These are phyloP conservation scores for Dothideomycetidae sp. DNA, from an alignment of 2,329 filamentous ascomycete genomes.

Conservation along the genomic window DNA sequence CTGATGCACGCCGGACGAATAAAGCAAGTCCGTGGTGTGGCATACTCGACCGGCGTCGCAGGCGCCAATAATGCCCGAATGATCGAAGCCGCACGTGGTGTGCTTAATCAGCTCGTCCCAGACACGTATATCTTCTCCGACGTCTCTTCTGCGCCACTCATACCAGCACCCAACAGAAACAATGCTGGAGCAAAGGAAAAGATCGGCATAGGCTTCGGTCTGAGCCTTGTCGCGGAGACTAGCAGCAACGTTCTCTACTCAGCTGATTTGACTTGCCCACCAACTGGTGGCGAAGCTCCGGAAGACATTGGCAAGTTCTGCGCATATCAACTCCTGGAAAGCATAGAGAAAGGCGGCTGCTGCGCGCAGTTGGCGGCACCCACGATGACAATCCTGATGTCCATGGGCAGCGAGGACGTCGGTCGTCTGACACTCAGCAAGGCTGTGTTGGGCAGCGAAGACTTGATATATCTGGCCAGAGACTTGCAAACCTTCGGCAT, in stretches of 20 bases:
- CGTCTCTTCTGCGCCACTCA: conserved; percentile 44
- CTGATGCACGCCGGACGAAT: conserved; percentile 70
- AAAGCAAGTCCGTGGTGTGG: conserved; percentile 79
- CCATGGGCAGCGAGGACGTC: conserved; percentile 94
- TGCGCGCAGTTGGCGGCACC: conserved; percentile 56
- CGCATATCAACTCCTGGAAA: conserved; percentile 78
- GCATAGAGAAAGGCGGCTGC: conserved; percentile 69
- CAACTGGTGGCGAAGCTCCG: conserved; percentile 65
- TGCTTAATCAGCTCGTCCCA: conserved; percentile 71
- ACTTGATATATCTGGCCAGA: conserved; percentile 63
- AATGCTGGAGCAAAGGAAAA: conserved; percentile 37
- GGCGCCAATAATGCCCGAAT: conserved; percentile 88
- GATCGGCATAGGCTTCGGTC: conserved; percentile 79
- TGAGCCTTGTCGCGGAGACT: conserved; percentile 86
- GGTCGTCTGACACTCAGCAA: conserved; percentile 70
- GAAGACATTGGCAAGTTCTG: conserved; percentile 84
- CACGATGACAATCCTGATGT: conserved; percentile 78
- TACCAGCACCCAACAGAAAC: conserved; percentile 57
- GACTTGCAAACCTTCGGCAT: conserved; percentile 82
- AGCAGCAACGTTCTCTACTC: conserved; percentile 76
- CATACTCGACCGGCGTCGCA: conserved; percentile 82
- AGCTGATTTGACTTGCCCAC: conserved; percentile 62
- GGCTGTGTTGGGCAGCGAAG: conserved; percentile 68
- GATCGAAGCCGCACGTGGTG: conserved; percentile 77
- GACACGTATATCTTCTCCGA: conserved; percentile 83